phyloP scores from a whole-genome alignment of 225 moss, liverwort and hornwort species.

The Bryum argenteum region DNA sequence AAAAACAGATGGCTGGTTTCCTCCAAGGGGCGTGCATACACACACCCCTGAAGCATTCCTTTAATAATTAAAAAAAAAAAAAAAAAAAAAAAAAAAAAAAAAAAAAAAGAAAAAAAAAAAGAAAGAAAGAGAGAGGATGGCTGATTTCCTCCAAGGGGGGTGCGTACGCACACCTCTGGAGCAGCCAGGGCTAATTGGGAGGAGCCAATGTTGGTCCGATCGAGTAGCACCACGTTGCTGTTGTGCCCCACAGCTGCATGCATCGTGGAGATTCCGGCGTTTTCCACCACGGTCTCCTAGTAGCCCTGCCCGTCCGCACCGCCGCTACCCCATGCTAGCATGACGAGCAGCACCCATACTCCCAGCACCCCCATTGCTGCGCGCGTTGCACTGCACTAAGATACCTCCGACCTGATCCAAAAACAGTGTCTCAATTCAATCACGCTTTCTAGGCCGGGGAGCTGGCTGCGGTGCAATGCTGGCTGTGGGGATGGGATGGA shows the following conservation, averaged over 20 bases:
- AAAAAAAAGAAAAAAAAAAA: too few species aligned
- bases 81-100: too few species aligned
- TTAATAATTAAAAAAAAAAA: too few species aligned
- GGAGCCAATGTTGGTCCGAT: conserved; percentile 56
- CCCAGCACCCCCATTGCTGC: conserved; percentile 11
- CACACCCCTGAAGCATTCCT: too few species aligned
- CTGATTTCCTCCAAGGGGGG: too few species aligned
- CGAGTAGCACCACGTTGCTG: conserved; percentile 51
- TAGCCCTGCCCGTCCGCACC: conserved; percentile 38
- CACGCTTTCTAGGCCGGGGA: background rate
- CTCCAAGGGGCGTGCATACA: too few species aligned
- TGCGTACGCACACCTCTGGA: too few species aligned
- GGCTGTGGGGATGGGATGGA: background rate
- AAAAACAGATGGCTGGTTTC: too few species aligned
- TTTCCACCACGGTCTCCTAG: conserved; percentile 55
- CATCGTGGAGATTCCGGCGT: conserved; percentile 60
- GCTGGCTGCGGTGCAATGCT: background rate
- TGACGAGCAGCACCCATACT: conserved; percentile 9
- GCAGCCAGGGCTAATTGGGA: conserved; percentile 31
- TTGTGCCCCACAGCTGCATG: conserved; percentile 53
- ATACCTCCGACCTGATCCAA: conserved; percentile 21
- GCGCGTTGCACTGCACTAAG: conserved; percentile 19
- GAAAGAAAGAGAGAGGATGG: too few species aligned
- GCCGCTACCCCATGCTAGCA: conserved; percentile 19
- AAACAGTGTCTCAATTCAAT: too few species aligned